These are phyloP conservation scores for Aspergillus hortae DNA, from an alignment of 2,329 filamentous ascomycete species.

Conservation along the genomic window DNA sequence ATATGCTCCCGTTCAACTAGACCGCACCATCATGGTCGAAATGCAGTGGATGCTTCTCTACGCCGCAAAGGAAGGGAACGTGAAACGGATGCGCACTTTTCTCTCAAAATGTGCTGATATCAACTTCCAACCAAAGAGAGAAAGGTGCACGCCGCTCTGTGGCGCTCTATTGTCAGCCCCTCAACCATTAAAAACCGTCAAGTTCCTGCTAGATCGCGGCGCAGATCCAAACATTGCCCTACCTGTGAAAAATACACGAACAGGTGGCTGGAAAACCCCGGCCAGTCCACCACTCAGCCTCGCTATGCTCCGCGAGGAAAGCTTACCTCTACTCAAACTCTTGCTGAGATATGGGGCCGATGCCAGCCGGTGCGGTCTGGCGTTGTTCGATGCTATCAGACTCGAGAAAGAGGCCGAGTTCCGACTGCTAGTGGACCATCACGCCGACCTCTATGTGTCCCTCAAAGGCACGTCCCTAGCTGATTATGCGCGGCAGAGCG, in stretches of 20 bases:
- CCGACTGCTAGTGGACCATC: not conserved
- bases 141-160: not conserved
- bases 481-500: not conserved
- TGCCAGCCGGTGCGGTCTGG: not conserved
- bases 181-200: not conserved
- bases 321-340: not conserved
- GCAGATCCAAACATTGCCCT: not conserved
- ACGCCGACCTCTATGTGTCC: not conserved
- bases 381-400: not conserved
- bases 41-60: not conserved
- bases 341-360: not conserved
- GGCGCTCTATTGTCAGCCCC: not conserved
- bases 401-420: not conserved
- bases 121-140: not conserved
- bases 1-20: not conserved
- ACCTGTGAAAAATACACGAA: no score
- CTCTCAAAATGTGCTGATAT: not conserved
- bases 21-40: not conserved
- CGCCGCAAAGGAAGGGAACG: not conserved
- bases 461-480: not conserved
- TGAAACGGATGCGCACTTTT: not conserved
- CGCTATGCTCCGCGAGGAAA: not conserved
- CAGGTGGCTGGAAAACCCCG: not conserved
- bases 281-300: not conserved
- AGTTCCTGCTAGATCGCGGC: not conserved